Percentiles rank a stretch among this genome's conserved stretches.
Evolutionary conservation across 352 stramenopile genomes (phyloP).

Genomic region (Lagenidium sp.): DNA sequence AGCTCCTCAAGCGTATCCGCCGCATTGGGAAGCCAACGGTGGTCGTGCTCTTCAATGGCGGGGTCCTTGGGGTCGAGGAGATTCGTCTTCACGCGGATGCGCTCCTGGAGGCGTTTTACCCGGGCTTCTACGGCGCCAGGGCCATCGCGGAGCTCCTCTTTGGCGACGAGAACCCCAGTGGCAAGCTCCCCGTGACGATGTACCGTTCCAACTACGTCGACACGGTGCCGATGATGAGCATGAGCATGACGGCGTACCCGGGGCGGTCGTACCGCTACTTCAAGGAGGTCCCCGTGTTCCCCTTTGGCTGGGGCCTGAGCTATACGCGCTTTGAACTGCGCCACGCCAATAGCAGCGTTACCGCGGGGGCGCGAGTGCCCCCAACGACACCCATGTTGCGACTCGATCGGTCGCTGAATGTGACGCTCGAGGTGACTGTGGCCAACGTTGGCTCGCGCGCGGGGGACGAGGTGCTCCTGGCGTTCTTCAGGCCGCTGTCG

Average conservation of each 20-base stretch:
- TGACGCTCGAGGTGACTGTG: constrained; percentile 39
- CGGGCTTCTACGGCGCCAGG: constrained; percentile 69
- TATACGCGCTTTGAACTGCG: constrained; percentile 75
- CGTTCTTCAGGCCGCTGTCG: constrained; percentile 61
- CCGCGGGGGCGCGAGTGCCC: constrained; percentile 1
- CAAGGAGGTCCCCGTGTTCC: constrained; percentile 80
- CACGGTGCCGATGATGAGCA: constrained; percentile 73
- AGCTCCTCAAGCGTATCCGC: constrained; percentile 64
- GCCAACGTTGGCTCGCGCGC: constrained; percentile 41
- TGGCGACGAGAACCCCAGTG: constrained; percentile 66
- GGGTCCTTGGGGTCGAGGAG: constrained; percentile 69
- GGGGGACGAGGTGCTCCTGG: constrained; percentile 72
- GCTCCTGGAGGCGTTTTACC: constrained; percentile 78
- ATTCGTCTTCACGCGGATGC: constrained; percentile 52
- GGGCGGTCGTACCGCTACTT: constrained; percentile 91
- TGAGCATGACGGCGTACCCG: constrained; percentile 86
- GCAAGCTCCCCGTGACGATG: constrained; percentile 84
- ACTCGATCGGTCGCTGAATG: constrained; percentile 23
- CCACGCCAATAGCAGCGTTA: not conserved
- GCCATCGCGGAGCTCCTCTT: constrained; percentile 82
- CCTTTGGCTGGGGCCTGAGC: constrained; percentile 86
- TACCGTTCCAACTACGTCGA: constrained; percentile 75
- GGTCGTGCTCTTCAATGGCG: constrained; percentile 85
- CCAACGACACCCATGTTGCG: constrained; percentile 11
- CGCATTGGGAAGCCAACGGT: constrained; percentile 52